Evolutionary conservation across 805 yeast genomes (phyloP).

Genomic region (Starmerella tilneyi): DNA sequence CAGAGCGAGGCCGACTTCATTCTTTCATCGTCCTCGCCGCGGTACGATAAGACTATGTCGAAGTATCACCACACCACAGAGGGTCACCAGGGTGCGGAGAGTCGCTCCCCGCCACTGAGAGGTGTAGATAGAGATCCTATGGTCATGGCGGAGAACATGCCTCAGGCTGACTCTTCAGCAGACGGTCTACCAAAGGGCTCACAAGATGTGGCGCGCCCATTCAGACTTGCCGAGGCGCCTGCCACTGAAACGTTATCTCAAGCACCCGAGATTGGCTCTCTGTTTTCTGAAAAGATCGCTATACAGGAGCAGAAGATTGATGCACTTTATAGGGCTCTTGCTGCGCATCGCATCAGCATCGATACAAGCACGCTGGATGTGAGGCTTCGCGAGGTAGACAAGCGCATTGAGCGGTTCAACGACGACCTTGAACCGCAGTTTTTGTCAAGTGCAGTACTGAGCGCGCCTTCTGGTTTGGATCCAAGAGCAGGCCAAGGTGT

Average conservation of each 20-base stretch:
- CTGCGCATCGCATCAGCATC: not conserved
- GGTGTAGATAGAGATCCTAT: no score
- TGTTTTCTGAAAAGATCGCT: slow-evolving; percentile 25
- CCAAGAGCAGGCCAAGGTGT: not conserved
- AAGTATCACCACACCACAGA: no score
- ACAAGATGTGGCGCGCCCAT: not conserved
- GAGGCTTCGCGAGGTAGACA: slow-evolving; percentile 16
- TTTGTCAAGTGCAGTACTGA: no score
- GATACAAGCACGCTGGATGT: slow-evolving; percentile 14
- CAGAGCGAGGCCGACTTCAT: not conserved
- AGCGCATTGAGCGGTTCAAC: slow-evolving; percentile 17
- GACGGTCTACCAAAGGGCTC: no score
- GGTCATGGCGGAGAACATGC: no score
- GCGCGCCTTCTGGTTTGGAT: not conserved
- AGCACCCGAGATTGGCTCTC: slow-evolving; percentile 20
- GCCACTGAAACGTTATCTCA: slow-evolving; percentile 1
- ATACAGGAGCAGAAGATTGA: slow-evolving; percentile 23
- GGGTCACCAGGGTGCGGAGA: no score
- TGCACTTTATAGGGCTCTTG: slow-evolving; percentile 7
- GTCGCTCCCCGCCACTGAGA: no score
- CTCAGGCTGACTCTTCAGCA: no score
- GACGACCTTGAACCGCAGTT: not conserved
- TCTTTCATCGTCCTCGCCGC: no score
- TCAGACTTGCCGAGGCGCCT: slow-evolving; percentile 10
- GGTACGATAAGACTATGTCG: no score